Base-by-base conservation (phyloP, 2,329 filamentous ascomycete genomes). In the Geosmithia flava region DNA sequence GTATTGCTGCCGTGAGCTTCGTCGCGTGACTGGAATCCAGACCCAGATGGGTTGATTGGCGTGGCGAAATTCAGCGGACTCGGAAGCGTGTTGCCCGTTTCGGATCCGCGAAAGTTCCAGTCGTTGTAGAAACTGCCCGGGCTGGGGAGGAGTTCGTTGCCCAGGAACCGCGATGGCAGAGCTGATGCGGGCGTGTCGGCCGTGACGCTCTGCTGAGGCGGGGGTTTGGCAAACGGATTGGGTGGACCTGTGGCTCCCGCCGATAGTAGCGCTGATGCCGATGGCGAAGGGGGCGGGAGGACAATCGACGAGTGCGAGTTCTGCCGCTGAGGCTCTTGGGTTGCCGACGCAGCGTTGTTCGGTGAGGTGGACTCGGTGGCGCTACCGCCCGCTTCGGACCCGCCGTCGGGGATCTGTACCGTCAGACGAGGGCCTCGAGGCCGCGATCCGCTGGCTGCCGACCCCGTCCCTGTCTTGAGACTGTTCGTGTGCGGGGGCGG, bases 41-140 rank as follows among this genome's bases (percentile, higher is more conserved):
- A 80, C 2, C 80, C 80, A 1, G 72, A 75, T 2, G 72, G 75
- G 2, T 75, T 74, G 2, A 82, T 69, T 0, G 93, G 93, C 1
- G 93, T 97, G 33, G 87, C 85, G 64, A 96, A 96, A 51, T 90
- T 95, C 53, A 97, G 69, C 10, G 93, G 93, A 61, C 89, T 96
- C 0, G 90, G 90, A 45, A 97, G 72, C 54, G 94, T 93, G 58
- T 93, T 95, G 61, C 76, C 85, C 86, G 49, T 37, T 6, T 37
- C 11, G 33, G 71, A 64, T 62, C 80, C 62, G 62, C 81, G 61
- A 62, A 87, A 89, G 54, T 85, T 83, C 90, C 90, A 96, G 53
- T 95, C 89, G 0, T 85, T 82, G 59, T 95, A 97, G 67, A 97
- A 96, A 54, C 81, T 88, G 53, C 85, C 94, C 0, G 93, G 93